A percentile compares a stretch with the other conserved stretches of the same genome.
Evolutionary conservation across 352 stramenopile species (phyloP).

Genomic region (Globisporangium nodosum): DNA sequence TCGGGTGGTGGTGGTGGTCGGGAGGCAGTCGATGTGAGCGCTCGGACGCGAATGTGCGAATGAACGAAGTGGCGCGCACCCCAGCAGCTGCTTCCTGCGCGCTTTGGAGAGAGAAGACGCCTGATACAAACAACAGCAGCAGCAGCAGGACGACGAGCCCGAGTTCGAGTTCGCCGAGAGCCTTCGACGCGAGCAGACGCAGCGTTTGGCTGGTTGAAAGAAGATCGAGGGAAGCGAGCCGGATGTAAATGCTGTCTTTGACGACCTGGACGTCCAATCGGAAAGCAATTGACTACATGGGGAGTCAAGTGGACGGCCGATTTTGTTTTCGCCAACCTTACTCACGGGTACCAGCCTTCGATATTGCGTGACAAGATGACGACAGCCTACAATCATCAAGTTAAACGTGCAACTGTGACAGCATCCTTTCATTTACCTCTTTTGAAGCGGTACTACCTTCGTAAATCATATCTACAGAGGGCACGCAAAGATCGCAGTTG

Average conservation of each 20-base stretch:
- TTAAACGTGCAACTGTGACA: neutral
- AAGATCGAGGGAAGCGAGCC: no score
- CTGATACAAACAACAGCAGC: no score
- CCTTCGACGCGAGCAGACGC: no score
- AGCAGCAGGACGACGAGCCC: no score
- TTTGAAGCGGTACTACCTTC: neutral
- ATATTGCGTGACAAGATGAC: neutral
- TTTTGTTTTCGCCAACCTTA: neutral
- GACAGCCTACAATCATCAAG: neutral
- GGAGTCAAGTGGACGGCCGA: neutral
- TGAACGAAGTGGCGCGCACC: neutral
- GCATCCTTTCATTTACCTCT: neutral
- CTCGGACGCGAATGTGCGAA: neutral
- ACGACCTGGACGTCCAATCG: no score
- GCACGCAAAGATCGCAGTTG: neutral
- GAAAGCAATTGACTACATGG: no score
- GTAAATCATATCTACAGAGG: neutral
- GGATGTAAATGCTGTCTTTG: no score
- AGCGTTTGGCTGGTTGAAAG: no score
- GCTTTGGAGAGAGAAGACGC: no score
- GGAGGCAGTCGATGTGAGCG: neutral
- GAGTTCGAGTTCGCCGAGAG: no score
- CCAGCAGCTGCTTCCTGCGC: neutral
- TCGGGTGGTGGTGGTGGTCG: neutral
- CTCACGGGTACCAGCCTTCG: neutral